These are phyloP conservation scores for Candida khao-thaluensis DNA, from an alignment of 805 yeast species.

Conservation along the genomic window DNA sequence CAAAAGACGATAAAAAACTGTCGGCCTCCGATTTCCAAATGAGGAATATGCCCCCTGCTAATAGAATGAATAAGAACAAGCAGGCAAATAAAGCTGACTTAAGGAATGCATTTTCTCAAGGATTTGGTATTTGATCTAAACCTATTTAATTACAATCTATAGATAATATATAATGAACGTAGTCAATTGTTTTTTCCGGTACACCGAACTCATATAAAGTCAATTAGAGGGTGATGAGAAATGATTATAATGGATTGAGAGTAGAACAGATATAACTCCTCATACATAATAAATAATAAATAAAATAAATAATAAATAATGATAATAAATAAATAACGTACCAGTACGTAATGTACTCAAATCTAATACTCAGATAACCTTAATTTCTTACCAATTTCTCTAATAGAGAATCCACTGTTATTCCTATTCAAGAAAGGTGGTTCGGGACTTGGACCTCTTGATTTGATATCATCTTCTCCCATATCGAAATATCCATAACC, in stretches of 20 bases:
- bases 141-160: no score
- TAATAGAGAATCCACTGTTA: constrained; percentile 40
- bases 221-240: no score
- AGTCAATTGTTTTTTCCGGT: no score
- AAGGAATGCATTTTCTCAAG: constrained; percentile 63
- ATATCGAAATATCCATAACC: constrained; percentile 63
- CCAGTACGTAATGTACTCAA: constrained; percentile 2
- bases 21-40: constrained; percentile 40
- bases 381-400: constrained; percentile 65
- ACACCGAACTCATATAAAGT: no score
- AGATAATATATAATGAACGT: no score
- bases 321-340: constrained; percentile 4
- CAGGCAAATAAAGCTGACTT: constrained; percentile 53
- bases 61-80: constrained; percentile 36
- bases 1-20: constrained; percentile 16
- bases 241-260: constrained; percentile 7
- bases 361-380: constrained; percentile 59
- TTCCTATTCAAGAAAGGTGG: constrained; percentile 44
- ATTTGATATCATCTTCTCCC: constrained; percentile 51
- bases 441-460: constrained; percentile 59
- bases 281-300: constrained; percentile 8
- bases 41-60: constrained; percentile 47
- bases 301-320: constrained; percentile 2
- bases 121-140: constrained; percentile 59
- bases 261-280: constrained; percentile 4